These are phyloP conservation scores for Ilyonectria sp. DNA, from an alignment of 2,329 filamentous ascomycete species.

Conservation along the genomic window DNA sequence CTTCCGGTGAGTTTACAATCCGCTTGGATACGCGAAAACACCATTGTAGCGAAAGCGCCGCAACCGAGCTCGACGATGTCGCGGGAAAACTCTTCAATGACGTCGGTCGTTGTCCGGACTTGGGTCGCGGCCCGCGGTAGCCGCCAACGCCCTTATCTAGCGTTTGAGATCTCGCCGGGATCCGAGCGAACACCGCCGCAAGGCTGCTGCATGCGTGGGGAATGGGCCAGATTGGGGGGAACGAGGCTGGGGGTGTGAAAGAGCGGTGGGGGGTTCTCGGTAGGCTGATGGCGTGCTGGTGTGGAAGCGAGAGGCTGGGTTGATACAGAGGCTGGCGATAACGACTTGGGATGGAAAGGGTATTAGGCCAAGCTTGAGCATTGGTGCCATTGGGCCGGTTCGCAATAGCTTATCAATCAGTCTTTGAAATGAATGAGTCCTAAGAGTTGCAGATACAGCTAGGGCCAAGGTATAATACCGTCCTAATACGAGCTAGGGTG, in stretches of 20 bases:
- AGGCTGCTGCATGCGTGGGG: neutral
- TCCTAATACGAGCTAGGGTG: neutral
- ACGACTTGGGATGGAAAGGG: neutral
- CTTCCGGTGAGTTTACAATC: neutral
- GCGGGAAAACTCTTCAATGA: neutral
- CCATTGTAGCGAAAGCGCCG: no score
- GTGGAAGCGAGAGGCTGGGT: neutral
- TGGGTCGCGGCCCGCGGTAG: neutral
- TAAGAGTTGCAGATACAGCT: neutral
- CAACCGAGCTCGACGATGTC: neutral
- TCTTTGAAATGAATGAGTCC: neutral
- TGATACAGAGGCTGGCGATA: neutral
- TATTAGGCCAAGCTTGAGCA: neutral
- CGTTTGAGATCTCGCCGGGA: conserved; percentile 13
- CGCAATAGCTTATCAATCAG: neutral
- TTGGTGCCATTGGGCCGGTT: neutral
- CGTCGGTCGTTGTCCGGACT: neutral
- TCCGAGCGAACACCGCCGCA: conserved; percentile 12
- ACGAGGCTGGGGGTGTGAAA: neutral
- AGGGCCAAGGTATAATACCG: neutral
- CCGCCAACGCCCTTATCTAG: neutral
- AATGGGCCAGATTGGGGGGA: no score
- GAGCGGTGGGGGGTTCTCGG: neutral
- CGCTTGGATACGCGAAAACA: neutral
- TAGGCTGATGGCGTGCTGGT: neutral